Percentiles rank a stretch among this genome's conserved stretches.
Evolutionary conservation across 164 flowering plant genomes (phyloP).

Genomic region (Liquidambar formosana): DNA sequence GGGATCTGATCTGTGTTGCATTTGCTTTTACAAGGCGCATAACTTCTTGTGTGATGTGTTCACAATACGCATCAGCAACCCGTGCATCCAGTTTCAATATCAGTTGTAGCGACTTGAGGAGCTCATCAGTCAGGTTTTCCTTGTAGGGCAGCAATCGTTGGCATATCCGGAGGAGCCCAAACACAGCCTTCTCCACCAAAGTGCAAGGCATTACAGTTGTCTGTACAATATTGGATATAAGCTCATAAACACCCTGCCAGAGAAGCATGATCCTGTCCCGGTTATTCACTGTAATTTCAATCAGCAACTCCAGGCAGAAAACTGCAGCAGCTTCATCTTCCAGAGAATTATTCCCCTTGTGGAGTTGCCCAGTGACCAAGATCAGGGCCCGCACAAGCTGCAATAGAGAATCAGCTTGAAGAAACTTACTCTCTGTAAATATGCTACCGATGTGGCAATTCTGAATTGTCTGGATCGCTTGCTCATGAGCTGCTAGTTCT

Average conservation of each 20-base stretch:
- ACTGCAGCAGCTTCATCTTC: conserved; percentile 65
- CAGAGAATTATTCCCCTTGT: conserved; percentile 39
- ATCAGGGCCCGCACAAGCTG: conserved; percentile 58
- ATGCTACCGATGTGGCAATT: conserved; percentile 62
- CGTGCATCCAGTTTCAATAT: conserved; percentile 68
- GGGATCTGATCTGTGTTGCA: conserved; percentile 57
- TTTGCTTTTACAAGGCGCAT: conserved; percentile 67
- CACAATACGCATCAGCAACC: conserved; percentile 73
- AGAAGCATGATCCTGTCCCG: conserved; percentile 64
- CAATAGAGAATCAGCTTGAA: conserved; percentile 59
- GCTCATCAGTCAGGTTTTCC: conserved; percentile 65
- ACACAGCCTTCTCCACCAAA: conserved; percentile 67
- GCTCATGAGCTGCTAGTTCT: conserved; percentile 55
- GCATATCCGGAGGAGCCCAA: conserved; percentile 65
- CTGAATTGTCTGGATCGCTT: conserved; percentile 50
- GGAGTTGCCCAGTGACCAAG: conserved; percentile 48
- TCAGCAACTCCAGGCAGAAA: conserved; percentile 59
- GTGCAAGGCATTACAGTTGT: conserved; percentile 57
- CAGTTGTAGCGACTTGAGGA: conserved; percentile 58
- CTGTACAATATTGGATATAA: conserved; percentile 56
- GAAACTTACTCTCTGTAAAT: conserved; percentile 63
- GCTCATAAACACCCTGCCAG: conserved; percentile 66
- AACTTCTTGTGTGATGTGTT: conserved; percentile 66
- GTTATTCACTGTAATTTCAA: conserved; percentile 60
- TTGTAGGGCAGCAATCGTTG: conserved; percentile 67